A percentile compares a stretch with the other conserved stretches of the same genome.
Conservation (phyloP, 1,284 basidiomycete genomes). For the Ustilago trichophora region DNA sequence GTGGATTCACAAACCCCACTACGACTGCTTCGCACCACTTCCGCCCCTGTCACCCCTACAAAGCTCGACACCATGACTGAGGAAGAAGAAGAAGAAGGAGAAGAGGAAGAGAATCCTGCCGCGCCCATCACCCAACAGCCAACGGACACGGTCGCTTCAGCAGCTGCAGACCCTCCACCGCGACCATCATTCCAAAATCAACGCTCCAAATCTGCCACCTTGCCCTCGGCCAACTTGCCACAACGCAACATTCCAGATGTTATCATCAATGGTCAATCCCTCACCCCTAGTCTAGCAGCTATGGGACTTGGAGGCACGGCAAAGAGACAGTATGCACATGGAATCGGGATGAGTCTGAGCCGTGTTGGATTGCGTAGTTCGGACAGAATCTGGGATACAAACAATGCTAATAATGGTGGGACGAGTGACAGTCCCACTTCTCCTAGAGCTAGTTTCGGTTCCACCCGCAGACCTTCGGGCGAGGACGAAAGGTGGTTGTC, state of each 20-base stretch:
- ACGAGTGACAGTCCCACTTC: not conserved
- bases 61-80: conserved; percentile 34
- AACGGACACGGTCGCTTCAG: not conserved
- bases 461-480: not conserved
- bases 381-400: conserved; percentile 41
- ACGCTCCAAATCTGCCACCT: conserved; percentile 23
- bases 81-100: conserved; percentile 23
- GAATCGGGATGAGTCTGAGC: conserved; percentile 40
- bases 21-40: conserved; percentile 2
- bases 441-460: conserved; percentile 13
- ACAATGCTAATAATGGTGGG: not conserved
- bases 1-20: conserved; percentile 9
- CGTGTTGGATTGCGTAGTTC: conserved; percentile 42
- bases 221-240: conserved; percentile 6
- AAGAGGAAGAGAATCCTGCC: no score
- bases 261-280: conserved; percentile 27
- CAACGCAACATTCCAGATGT: conserved; percentile 33
- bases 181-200: conserved; percentile 1
- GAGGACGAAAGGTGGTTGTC: not conserved
- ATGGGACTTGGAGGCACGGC: conserved; percentile 9
- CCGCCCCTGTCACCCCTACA: conserved; percentile 14
- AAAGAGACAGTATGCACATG: conserved; percentile 18
- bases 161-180: not conserved
- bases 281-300: conserved; percentile 15
- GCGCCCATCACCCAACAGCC: no score